These are phyloP conservation scores for Fusarium verrucosum DNA, from an alignment of 2,329 filamentous ascomycete species.

Conservation along the genomic window DNA sequence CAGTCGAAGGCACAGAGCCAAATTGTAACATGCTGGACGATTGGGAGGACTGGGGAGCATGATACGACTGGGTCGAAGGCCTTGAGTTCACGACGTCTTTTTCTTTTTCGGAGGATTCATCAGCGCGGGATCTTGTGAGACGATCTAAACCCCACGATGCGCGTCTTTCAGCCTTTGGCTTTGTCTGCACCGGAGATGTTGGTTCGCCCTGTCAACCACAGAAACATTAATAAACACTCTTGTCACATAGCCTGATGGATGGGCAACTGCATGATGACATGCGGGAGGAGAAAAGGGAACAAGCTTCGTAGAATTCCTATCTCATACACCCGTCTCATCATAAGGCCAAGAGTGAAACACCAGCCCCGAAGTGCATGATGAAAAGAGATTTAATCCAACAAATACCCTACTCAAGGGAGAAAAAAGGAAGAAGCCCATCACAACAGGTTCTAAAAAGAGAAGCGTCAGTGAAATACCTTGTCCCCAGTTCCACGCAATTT, in stretches of 20 bases:
- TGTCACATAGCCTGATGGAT: constrained; percentile 43
- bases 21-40: constrained; percentile 37
- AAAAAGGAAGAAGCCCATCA: constrained; percentile 43
- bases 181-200: constrained; percentile 47
- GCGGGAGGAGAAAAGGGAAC: constrained; percentile 42
- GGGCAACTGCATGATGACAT: constrained; percentile 43
- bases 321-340: constrained; percentile 52
- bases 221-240: constrained; percentile 51
- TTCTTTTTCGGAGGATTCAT: constrained; percentile 34
- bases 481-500: constrained; percentile 79
- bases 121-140: constrained; percentile 47
- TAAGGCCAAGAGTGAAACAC: constrained; percentile 47
- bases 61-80: constrained; percentile 31
- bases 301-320: constrained; percentile 55
- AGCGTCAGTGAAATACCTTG: constrained; percentile 83
- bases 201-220: constrained; percentile 51
- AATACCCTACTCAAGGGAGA: constrained; percentile 37
- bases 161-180: constrained; percentile 53
- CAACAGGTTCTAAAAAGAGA: constrained; percentile 48
- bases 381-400: constrained; percentile 45
- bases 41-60: constrained; percentile 37
- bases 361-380: constrained; percentile 44
- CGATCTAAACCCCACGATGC: constrained; percentile 57
- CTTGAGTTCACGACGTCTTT: constrained; percentile 33
- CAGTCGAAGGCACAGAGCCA: constrained; percentile 28